Conservation (phyloP, 2,329 filamentous ascomycete species). For the Cercospora brassicicola region DNA sequence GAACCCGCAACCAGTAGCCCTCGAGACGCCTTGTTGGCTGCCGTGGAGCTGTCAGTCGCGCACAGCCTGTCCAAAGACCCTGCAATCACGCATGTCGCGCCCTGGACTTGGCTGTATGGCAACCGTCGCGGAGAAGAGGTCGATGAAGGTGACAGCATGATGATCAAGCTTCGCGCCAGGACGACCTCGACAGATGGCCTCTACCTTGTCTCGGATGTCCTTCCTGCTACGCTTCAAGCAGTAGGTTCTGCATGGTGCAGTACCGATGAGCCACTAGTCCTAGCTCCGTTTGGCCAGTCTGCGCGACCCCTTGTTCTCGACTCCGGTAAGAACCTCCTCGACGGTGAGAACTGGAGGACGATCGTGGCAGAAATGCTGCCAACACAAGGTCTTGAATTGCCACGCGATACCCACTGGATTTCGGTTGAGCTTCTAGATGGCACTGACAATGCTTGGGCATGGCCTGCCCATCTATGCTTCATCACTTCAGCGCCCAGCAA, state of each 20-base stretch:
- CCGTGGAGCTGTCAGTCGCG: conserved; percentile 25
- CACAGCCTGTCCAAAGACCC: conserved; percentile 20
- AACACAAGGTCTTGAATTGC: conserved; percentile 20
- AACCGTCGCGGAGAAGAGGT: neutral
- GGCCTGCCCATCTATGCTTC: conserved; percentile 32
- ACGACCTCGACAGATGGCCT: conserved; percentile 17
- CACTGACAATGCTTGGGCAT: conserved; percentile 19
- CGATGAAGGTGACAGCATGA: conserved; percentile 5
- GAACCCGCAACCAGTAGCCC: neutral
- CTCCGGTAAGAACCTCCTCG: neutral
- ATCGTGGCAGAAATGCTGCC: conserved; percentile 12
- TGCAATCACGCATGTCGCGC: conserved; percentile 17
- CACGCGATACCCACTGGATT: conserved; percentile 20
- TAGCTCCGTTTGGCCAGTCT: conserved; percentile 22
- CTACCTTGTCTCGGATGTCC: conserved; percentile 22
- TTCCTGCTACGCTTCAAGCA: conserved; percentile 10
- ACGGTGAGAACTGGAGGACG: conserved; percentile 17
- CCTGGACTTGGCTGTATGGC: conserved; percentile 29
- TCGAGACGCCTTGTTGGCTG: conserved; percentile 30
- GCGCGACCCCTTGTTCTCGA: conserved; percentile 9
- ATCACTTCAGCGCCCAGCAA: neutral
- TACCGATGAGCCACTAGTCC: conserved; percentile 2
- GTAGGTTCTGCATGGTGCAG: neutral
- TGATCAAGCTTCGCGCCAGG: conserved; percentile 22
- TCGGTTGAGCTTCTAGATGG: conserved; percentile 15